Percentiles rank a stretch among this genome's conserved stretches.
Evolutionary conservation across 495 filamentous ascomycete genomes (phyloP).

Genomic region (Evansstolkia leycettana): DNA sequence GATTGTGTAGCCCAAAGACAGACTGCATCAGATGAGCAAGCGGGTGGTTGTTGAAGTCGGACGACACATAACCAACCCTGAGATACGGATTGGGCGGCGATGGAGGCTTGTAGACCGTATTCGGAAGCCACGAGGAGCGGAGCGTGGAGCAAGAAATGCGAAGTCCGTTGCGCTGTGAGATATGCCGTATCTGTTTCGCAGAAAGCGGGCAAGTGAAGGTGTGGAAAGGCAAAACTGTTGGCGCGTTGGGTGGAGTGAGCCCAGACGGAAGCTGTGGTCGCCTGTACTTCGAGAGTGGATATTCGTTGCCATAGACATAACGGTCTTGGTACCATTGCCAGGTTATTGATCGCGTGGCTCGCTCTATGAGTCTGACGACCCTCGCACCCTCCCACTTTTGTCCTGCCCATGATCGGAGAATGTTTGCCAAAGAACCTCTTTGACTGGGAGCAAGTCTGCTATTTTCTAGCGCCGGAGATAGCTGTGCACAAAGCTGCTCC

Average conservation of each 20-base stretch:
- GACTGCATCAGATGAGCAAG: slow-evolving; percentile 98
- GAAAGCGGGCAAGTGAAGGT: slow-evolving; percentile 94
- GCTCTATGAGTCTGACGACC: slow-evolving; percentile 74
- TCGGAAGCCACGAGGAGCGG: slow-evolving; percentile 72
- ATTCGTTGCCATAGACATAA: slow-evolving; percentile 49
- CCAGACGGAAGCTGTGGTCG: slow-evolving; percentile 65
- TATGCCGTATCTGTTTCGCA: slow-evolving; percentile 86
- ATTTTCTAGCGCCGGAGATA: slow-evolving; percentile 22
- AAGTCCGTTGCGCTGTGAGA: slow-evolving; percentile 89
- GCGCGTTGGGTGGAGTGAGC: slow-evolving; percentile 75
- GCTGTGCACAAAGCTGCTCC: slow-evolving; percentile 37
- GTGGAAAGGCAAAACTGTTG: slow-evolving; percentile 96
- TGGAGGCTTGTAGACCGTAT: slow-evolving; percentile 71
- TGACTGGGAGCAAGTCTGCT: slow-evolving; percentile 18
- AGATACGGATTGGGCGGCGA: slow-evolving; percentile 70
- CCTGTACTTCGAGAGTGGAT: slow-evolving; percentile 48
- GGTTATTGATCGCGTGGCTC: slow-evolving; percentile 60
- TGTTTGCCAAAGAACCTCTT: slow-evolving; percentile 22
- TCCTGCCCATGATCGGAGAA: slow-evolving; percentile 59
- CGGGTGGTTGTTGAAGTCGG: slow-evolving; percentile 98
- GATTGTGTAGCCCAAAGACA: slow-evolving; percentile 86
- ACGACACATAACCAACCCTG: slow-evolving; percentile 91
- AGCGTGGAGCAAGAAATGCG: slow-evolving; percentile 87
- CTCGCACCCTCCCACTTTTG: slow-evolving; percentile 81
- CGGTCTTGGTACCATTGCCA: slow-evolving; percentile 86